Evolutionary conservation across 805 yeast species (phyloP).

Genomic region (Ogataea siamensis): DNA sequence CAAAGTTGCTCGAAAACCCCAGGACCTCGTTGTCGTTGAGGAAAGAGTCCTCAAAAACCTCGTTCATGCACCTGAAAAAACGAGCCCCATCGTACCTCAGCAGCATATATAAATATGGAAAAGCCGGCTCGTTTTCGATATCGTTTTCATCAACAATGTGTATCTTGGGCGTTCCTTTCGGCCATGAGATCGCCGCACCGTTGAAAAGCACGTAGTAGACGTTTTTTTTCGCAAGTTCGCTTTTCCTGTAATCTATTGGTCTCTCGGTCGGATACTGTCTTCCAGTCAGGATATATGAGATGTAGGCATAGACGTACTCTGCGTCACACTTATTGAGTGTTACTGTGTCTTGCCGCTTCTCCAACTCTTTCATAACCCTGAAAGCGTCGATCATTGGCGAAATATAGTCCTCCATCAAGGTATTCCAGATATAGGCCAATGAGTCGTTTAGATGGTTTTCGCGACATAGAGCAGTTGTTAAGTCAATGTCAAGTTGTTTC

Average conservation of each 20-base stretch:
- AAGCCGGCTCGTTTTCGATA: slow-evolving; percentile 45
- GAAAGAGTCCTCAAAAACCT: slow-evolving; percentile 76
- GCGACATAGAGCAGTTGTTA: slow-evolving; percentile 62
- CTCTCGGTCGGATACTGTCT: slow-evolving; percentile 76
- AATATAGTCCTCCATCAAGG: slow-evolving; percentile 62
- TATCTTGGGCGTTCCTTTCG: slow-evolving; percentile 35
- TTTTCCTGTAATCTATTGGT: slow-evolving; percentile 36
- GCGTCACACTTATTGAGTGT: no score
- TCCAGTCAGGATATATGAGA: slow-evolving; percentile 71
- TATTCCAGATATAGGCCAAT: slow-evolving; percentile 68
- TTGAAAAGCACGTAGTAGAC: slow-evolving; percentile 60
- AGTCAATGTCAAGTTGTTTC: slow-evolving; percentile 69
- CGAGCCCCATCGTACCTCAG: slow-evolving; percentile 55
- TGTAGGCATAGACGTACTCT: slow-evolving; percentile 52
- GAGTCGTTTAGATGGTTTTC: slow-evolving; percentile 58
- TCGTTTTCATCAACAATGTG: slow-evolving; percentile 33
- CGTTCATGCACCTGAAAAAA: slow-evolving; percentile 68
- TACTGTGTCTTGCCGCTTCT: no score
- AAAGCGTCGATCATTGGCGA: slow-evolving; percentile 69
- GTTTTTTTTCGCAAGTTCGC: slow-evolving; percentile 44
- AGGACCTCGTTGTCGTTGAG: slow-evolving; percentile 58
- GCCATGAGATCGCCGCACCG: slow-evolving; percentile 50
- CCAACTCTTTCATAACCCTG: slow-evolving; percentile 29
- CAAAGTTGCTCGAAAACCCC: slow-evolving; percentile 18
- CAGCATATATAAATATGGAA: slow-evolving; percentile 66